These are phyloP conservation scores for Pseudogymnoascus sp. DNA, from an alignment of 2,329 filamentous ascomycete species.

Conservation along the genomic window DNA sequence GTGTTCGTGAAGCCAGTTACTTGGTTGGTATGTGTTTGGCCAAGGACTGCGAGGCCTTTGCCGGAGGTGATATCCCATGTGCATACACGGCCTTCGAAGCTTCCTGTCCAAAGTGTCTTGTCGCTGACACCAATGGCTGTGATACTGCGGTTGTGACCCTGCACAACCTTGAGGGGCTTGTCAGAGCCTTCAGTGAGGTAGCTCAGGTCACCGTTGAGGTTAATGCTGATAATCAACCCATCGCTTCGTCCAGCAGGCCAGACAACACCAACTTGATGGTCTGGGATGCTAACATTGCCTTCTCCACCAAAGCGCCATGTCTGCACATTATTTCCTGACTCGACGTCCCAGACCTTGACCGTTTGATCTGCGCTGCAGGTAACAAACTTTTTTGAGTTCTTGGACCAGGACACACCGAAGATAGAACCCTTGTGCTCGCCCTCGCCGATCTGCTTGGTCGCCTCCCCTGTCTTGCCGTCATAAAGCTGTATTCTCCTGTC, in stretches of 20 bases:
- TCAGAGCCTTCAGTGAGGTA: constrained; percentile 69
- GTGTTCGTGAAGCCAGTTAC: constrained; percentile 64
- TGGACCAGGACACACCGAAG: constrained; percentile 82
- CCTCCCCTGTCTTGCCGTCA: constrained; percentile 89
- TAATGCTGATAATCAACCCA: constrained; percentile 81
- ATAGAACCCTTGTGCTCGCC: constrained; percentile 88
- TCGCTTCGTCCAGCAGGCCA: constrained; percentile 78
- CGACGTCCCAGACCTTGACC: constrained; percentile 87
- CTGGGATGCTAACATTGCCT: constrained; percentile 57
- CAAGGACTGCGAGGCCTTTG: constrained; percentile 61
- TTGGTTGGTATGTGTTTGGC: constrained; percentile 77
- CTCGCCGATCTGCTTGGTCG: constrained; percentile 66
- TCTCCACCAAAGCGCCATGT: constrained; percentile 80
- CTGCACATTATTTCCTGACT: constrained; percentile 66
- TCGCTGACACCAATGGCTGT: constrained; percentile 61
- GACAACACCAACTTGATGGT: constrained; percentile 92
- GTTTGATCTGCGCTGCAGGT: constrained; percentile 93
- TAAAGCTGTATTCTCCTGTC: constrained; percentile 91
- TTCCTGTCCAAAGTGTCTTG: constrained; percentile 75
- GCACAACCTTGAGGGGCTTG: constrained; percentile 61
- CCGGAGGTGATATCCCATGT: constrained; percentile 73
- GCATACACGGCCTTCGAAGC: constrained; percentile 81
- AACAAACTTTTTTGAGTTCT: constrained; percentile 75
- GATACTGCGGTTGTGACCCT: constrained; percentile 87
- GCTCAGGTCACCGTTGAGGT: constrained; percentile 79